These are phyloP conservation scores for Brassica carinata DNA, from an alignment of 345 rosid genomes.

Conservation along the genomic window DNA sequence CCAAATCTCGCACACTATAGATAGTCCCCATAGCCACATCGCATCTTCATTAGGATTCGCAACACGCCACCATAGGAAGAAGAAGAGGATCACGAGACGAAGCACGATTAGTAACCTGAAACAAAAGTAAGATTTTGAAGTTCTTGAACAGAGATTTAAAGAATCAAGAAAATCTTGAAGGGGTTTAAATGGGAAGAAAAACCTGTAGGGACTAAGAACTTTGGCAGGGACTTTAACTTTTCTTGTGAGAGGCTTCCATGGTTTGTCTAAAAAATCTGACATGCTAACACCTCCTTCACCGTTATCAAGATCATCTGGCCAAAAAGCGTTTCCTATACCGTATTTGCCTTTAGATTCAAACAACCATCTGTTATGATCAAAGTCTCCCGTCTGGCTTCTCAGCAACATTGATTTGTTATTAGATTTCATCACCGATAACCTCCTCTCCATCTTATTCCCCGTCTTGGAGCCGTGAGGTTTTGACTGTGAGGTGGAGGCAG, in stretches of 20 bases:
- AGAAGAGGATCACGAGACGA: slow-evolving; percentile 51
- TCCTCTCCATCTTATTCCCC: slow-evolving; percentile 58
- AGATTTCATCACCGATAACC: slow-evolving; percentile 73
- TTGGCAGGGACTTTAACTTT: slow-evolving; percentile 64
- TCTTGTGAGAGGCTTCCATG: slow-evolving; percentile 91
- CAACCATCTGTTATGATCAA: slow-evolving; percentile 89
- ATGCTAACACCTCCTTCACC: slow-evolving; percentile 58
- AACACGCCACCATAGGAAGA: slow-evolving; percentile 77
- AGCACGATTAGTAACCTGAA: slow-evolving; percentile 51
- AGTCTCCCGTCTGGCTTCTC: slow-evolving; percentile 88
- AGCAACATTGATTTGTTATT: slow-evolving; percentile 75
- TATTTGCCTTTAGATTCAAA: slow-evolving; percentile 64
- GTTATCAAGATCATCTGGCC: slow-evolving; percentile 55
- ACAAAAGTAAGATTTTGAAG: background rate
- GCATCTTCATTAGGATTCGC: slow-evolving; percentile 81
- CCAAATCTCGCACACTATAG: slow-evolving; percentile 84
- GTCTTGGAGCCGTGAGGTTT: slow-evolving; percentile 12
- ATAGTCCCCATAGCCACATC: slow-evolving; percentile 83
- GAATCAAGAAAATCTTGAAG: background rate
- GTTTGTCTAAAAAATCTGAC: slow-evolving; percentile 90
- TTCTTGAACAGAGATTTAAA: background rate
- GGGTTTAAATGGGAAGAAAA: background rate
- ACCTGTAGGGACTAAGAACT: slow-evolving; percentile 89
- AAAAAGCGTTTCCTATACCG: slow-evolving; percentile 84
- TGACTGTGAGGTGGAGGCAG: slow-evolving; percentile 40